Evolutionary conservation across 208 protist species (phyloP), one percentile per base, ranked within the genome.

Genomic region (Crithidia expoeki): DNA sequence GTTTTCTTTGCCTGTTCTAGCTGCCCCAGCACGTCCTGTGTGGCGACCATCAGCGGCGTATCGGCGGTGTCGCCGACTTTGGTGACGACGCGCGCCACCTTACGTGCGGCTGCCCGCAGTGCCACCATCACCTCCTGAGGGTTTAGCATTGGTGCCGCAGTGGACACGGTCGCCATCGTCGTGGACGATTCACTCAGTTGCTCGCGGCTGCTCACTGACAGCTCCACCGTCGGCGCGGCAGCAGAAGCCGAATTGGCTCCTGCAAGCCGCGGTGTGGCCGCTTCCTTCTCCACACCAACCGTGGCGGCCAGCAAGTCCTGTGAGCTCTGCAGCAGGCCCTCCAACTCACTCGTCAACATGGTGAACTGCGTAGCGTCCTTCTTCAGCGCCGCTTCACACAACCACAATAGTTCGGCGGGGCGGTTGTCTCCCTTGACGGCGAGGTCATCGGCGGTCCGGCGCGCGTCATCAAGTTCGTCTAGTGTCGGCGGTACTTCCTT

Each of bases 281-380:
- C 47, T 16, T 74, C 55, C 2, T 40, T 28, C 19, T 71, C 72
- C 19, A 57, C 34, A 21, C 69, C 60, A 11, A 76, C 56, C 10
- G 63, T 38, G 7, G 66, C 57, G 0, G 25, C 47, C 19, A 76
- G 30, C 33, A 76, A 21, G 14, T 76, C 57, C 0, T 56, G 53
- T 19, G 72, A 44, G n/a, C 47, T 72, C 19, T 42, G 44, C 60
- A 73, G 55, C 12, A 79, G 59, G 32, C 50, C 51, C 33, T 74
- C 65, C 38, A 81, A 61, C 52, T 76, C 79, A 21, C 65, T 66
- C n/a, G 71, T 59, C 25, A 71, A 68, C 25, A 76, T 38, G 7
- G 34, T 47, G 30, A 68, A 68, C 21, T 75, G 65, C 47, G 52
- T 55, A 9, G 46, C 46, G 4, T 74, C 55, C 21, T 30, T 21